Percentiles rank a stretch among this genome's conserved stretches.
phyloP scores from a whole-genome alignment of 352 stramenopile genomes.

The Phytophthora capsici region DNA sequence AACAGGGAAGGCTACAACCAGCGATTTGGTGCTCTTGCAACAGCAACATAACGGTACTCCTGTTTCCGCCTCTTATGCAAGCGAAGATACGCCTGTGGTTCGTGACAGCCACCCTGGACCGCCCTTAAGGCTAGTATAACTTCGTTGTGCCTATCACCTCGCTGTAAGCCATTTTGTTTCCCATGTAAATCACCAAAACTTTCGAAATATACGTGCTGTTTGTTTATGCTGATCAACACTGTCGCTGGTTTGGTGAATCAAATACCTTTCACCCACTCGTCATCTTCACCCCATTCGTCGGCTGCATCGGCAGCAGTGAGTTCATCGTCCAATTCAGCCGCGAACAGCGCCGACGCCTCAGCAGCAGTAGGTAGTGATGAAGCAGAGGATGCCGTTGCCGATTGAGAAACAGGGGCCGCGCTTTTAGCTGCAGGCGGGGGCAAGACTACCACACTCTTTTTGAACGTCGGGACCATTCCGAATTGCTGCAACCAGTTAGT shows the following conservation, averaged over 20 bases:
- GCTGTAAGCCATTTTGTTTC: constrained; percentile 17
- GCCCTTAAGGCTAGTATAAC: constrained; percentile 25
- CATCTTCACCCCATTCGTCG: constrained; percentile 80
- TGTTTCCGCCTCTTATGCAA: constrained; percentile 53
- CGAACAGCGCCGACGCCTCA: constrained; percentile 60
- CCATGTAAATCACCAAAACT: constrained; percentile 26
- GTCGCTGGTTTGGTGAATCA: constrained; percentile 28
- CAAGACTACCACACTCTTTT: constrained; percentile 55
- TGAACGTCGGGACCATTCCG: constrained; percentile 82
- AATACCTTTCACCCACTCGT: constrained; percentile 84
- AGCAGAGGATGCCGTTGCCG: constrained; percentile 10
- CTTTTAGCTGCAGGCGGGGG: constrained; percentile 31
- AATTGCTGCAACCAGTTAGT: constrained; percentile 73
- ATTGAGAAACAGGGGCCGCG: constrained; percentile 17
- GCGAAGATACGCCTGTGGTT: constrained; percentile 38
- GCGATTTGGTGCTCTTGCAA: constrained; percentile 50
- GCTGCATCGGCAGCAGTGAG: constrained; percentile 43
- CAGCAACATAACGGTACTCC: constrained; percentile 43
- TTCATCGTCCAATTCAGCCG: constrained; percentile 72
- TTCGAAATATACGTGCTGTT: constrained; percentile 36
- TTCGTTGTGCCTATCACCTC: constrained; percentile 1
- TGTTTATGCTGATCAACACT: constrained; percentile 27
- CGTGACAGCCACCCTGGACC: constrained; percentile 5
- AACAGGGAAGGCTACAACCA: constrained; percentile 28
- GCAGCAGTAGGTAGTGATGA: constrained; percentile 40